A percentile compares a stretch with the other conserved stretches of the same genome.
Evolutionary conservation across 2,329 filamentous ascomycete species (phyloP).

Genomic region (Penicillium expansum): DNA sequence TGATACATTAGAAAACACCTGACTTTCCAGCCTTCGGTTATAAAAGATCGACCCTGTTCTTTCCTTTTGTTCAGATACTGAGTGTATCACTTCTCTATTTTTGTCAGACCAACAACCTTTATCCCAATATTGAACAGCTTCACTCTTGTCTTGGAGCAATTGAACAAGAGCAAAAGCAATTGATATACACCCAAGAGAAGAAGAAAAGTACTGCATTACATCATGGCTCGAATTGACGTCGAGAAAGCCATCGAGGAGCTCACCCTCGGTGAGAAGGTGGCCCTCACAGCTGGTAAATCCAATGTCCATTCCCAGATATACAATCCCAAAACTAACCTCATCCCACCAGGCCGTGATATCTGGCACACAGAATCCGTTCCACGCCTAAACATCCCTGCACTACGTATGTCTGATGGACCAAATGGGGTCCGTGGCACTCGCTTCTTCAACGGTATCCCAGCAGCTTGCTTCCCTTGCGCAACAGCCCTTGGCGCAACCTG

Average conservation of each 20-base stretch:
- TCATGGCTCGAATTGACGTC: constrained; percentile 37
- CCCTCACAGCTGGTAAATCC: constrained; percentile 36
- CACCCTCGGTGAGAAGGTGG: constrained; percentile 59
- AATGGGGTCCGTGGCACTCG: constrained; percentile 68
- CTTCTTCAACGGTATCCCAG: constrained; percentile 66
- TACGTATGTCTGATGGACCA: constrained; percentile 68
- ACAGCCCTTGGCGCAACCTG: constrained; percentile 76
- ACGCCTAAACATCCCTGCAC: constrained; percentile 60
- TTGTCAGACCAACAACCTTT: background rate
- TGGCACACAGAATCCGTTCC: constrained; percentile 67
- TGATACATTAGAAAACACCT: background rate
- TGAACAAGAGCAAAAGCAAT: background rate
- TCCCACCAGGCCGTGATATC: constrained; percentile 52
- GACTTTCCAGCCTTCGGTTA: background rate
- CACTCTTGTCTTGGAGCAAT: background rate
- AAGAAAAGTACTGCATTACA: constrained; percentile 4
- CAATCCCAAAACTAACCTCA: background rate
- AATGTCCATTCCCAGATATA: constrained; percentile 7
- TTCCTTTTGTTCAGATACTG: background rate
- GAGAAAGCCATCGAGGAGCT: constrained; percentile 54
- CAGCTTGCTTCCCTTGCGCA: constrained; percentile 75
- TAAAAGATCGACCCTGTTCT: background rate
- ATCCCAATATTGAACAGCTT: background rate
- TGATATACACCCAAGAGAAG: background rate
- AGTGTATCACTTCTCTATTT: background rate